These are phyloP conservation scores for Scenedesmus sp. DNA, from an alignment of 163 green algal species.

Conservation along the genomic window DNA sequence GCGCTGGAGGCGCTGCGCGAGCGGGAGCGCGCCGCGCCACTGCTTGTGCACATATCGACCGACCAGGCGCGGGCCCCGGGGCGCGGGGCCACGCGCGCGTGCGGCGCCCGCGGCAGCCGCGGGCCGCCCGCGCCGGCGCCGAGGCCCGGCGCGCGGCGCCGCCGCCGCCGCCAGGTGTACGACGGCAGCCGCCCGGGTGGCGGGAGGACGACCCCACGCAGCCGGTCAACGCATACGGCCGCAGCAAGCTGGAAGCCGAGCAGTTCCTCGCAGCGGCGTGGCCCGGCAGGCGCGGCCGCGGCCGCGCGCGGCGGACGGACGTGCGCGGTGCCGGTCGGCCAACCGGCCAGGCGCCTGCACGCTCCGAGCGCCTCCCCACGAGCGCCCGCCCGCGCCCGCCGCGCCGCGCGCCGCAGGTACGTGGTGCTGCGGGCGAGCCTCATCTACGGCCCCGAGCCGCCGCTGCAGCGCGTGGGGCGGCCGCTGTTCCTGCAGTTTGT, in stretches of 20 bases:
- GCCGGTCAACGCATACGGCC: constrained; percentile 66
- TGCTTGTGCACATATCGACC: constrained; percentile 68
- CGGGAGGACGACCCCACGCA: constrained; percentile 38
- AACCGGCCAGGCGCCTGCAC: no score
- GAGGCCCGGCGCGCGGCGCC: no score
- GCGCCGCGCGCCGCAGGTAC: constrained; percentile 47
- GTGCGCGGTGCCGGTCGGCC: no score
- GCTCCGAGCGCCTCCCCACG: no score
- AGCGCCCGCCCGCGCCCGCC: no score
- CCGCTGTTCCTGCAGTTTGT: constrained; percentile 88
- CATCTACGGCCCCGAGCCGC: constrained; percentile 77
- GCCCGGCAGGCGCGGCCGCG: constrained; percentile 48
- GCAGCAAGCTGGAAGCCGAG: constrained; percentile 67
- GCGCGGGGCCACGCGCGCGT: no score
- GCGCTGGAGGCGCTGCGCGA: constrained; percentile 39
- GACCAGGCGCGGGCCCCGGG: constrained; percentile 53
- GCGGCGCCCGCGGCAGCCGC: no score
- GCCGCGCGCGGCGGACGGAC: no score
- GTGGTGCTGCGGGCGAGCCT: constrained; percentile 81
- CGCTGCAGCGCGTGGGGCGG: constrained; percentile 60
- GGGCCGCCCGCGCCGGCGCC: no score
- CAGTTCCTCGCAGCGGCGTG: constrained; percentile 43
- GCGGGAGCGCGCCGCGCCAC: constrained; percentile 5
- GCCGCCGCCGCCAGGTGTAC: constrained; percentile 60
- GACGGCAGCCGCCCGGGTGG: constrained; percentile 54